Evolutionary conservation across 2,329 filamentous ascomycete species (phyloP).

Genomic region (Cyphellophora attinorum): DNA sequence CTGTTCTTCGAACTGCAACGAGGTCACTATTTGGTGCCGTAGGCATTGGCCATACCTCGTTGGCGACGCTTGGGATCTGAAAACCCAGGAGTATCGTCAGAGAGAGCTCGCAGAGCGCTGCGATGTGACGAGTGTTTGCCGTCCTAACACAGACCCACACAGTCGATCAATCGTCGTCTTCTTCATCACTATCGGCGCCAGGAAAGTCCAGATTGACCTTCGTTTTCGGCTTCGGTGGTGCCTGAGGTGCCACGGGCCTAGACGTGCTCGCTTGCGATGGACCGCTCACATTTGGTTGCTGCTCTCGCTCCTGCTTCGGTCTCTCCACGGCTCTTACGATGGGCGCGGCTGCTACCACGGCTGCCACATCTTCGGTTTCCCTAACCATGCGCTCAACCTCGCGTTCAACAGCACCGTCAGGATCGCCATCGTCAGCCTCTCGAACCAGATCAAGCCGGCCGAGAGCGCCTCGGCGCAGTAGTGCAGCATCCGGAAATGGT

Average conservation of each 20-base stretch:
- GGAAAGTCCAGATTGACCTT: constrained; percentile 34
- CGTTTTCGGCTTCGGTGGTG: constrained; percentile 20
- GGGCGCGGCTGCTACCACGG: constrained; percentile 33
- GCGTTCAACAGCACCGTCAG: constrained; percentile 38
- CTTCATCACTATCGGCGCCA: constrained; percentile 35
- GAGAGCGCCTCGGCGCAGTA: constrained; percentile 36
- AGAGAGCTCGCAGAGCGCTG: too few relatives aligned
- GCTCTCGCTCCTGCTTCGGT: constrained; percentile 19
- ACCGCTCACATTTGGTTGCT: too few relatives aligned
- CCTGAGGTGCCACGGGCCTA: too few relatives aligned
- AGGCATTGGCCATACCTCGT: too few relatives aligned
- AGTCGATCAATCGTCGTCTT: too few relatives aligned
- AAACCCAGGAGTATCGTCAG: too few relatives aligned
- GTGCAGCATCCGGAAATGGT: constrained; percentile 34
- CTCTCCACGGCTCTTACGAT: constrained; percentile 26
- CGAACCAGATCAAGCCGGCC: constrained; percentile 32
- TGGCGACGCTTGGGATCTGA: too few relatives aligned
- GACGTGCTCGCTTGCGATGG: too few relatives aligned
- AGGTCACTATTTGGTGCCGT: too few relatives aligned
- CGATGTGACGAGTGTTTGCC: too few relatives aligned
- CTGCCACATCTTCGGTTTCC: constrained; percentile 42
- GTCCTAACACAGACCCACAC: too few relatives aligned
- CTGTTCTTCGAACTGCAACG: too few relatives aligned
- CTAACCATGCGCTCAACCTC: constrained; percentile 36
- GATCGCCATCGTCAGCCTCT: constrained; percentile 49